These are phyloP conservation scores for Eucalyptus polyanthemos DNA, from an alignment of 345 rosid genomes.

Conservation along the genomic window DNA sequence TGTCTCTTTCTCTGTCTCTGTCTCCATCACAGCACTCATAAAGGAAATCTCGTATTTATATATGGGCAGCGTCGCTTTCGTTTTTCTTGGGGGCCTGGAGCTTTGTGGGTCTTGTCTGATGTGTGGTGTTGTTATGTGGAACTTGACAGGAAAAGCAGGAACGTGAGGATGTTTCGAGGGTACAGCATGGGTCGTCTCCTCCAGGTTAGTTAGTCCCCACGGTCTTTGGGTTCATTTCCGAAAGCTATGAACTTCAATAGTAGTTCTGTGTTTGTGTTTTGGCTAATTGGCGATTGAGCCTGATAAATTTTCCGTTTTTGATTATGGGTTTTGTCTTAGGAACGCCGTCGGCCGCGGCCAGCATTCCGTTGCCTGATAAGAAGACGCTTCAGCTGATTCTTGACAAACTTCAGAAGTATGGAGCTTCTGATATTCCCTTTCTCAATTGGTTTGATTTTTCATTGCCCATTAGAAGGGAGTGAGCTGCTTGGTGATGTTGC, in stretches of 20 bases:
- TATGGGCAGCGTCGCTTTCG: neutral
- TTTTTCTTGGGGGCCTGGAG: neutral
- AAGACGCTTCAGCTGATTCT: conserved; percentile 72
- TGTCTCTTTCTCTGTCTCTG: conserved; percentile 26
- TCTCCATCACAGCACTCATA: conserved; percentile 4
- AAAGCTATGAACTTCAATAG: neutral
- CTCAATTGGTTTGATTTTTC: neutral
- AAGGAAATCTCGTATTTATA: neutral
- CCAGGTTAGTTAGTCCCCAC: conserved; percentile 29
- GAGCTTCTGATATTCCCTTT: neutral
- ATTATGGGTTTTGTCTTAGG: conserved; percentile 23
- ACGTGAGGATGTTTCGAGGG: neutral
- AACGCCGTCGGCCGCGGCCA: conserved; percentile 17
- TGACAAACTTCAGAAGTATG: conserved; percentile 88
- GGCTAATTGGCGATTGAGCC: neutral
- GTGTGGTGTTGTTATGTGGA: neutral
- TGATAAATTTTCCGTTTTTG: neutral
- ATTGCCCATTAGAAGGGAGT: neutral
- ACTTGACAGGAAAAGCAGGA: conserved; percentile 40
- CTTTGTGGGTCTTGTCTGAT: neutral
- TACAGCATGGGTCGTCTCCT: conserved; percentile 13
- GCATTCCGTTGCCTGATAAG: conserved; percentile 63
- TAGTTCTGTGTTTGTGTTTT: neutral
- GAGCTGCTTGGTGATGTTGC: neutral
- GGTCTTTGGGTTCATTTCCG: neutral